Conservation (phyloP, 163 green algal genomes). For the Scenedesmus sp. region DNA sequence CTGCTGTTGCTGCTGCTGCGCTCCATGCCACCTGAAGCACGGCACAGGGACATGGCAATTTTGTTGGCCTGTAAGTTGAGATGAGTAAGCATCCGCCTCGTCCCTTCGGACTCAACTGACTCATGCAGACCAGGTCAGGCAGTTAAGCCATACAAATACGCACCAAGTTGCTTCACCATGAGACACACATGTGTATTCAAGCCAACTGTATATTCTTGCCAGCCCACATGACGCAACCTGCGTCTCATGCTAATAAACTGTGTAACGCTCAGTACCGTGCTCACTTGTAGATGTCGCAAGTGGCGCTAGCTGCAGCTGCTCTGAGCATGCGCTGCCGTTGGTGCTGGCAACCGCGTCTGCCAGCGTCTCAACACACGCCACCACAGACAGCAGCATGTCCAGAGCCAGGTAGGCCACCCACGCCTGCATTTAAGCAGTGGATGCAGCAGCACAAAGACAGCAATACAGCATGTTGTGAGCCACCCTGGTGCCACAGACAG, state of each 20-base stretch:
- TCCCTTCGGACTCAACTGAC: too few species aligned
- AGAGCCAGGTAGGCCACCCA: constrained; percentile 76
- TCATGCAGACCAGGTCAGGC: too few species aligned
- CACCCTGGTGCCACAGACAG: too few species aligned
- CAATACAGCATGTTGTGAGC: too few species aligned
- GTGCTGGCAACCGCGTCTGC: constrained; percentile 56
- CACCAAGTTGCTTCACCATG: neutral
- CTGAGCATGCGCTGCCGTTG: neutral
- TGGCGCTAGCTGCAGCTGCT: constrained; percentile 16
- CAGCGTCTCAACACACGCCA: constrained; percentile 72
- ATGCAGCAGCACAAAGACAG: too few species aligned
- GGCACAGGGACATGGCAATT: neutral
- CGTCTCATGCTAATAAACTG: too few species aligned
- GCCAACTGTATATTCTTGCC: neutral
- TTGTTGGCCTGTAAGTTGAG: neutral
- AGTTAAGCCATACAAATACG: neutral
- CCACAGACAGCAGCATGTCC: constrained; percentile 73
- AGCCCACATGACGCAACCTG: too few species aligned
- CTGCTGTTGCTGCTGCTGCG: constrained; percentile 24
- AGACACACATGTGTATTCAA: neutral
- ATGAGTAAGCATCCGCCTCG: neutral
- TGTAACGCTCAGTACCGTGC: neutral
- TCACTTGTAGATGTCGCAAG: constrained; percentile 3
- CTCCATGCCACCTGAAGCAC: neutral
- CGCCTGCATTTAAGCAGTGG: constrained; percentile 37